Evolutionary conservation across 306 rosid species (phyloP).

Genomic region (Potentilla sterilis): DNA sequence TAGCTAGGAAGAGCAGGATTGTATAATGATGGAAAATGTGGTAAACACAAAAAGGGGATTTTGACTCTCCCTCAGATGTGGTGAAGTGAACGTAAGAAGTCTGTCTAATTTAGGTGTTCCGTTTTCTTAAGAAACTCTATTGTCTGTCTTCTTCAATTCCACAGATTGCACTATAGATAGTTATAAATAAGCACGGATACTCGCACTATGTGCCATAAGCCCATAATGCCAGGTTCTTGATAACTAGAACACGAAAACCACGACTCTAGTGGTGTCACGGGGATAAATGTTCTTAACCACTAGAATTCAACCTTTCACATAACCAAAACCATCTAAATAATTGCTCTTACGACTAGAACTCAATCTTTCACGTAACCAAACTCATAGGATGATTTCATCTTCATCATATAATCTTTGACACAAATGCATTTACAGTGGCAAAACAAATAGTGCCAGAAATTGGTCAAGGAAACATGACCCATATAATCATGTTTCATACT

Average conservation of each 20-base stretch:
- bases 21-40: conserved; percentile 5
- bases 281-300: no score
- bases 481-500: not conserved
- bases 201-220: no score
- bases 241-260: no score
- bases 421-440: not conserved
- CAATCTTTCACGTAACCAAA: not conserved
- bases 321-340: no score
- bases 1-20: conserved; percentile 27
- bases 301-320: no score
- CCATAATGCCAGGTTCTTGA: no score
- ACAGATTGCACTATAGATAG: not conserved
- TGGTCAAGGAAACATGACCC: not conserved
- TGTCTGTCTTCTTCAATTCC: not conserved
- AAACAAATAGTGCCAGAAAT: not conserved
- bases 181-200: no score
- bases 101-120: not conserved
- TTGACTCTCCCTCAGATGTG: not conserved
- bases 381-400: no score
- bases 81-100: not conserved
- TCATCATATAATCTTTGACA: not conserved
- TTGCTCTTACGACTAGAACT: not conserved
- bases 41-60: not conserved
- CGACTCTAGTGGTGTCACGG: no score
- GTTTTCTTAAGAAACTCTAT: not conserved